These are phyloP conservation scores for Plantago lanceolata DNA, from an alignment of 305 asterid genomes.

Conservation along the genomic window DNA sequence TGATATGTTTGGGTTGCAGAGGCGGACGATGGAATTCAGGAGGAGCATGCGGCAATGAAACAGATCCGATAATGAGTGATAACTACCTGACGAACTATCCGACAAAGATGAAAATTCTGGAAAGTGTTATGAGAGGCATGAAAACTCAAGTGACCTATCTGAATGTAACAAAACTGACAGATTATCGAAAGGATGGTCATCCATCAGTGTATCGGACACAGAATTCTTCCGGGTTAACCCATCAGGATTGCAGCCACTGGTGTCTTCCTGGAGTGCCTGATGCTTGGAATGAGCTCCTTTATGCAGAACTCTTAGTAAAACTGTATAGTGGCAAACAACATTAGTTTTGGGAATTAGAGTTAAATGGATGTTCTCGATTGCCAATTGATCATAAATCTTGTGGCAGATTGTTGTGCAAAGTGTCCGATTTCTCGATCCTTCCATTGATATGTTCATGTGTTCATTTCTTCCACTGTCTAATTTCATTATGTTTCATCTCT, in stretches of 20 bases:
- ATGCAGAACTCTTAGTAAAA: slow-evolving; percentile 44
- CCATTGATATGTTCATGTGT: too few relatives aligned
- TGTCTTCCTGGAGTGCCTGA: slow-evolving; percentile 82
- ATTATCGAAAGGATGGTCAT: slow-evolving; percentile 68
- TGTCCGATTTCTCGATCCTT: too few relatives aligned
- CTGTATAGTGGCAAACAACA: slow-evolving; percentile 9
- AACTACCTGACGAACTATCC: slow-evolving; percentile 42
- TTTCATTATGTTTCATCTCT: too few relatives aligned
- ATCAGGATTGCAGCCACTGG: slow-evolving; percentile 81
- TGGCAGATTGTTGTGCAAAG: too few relatives aligned
- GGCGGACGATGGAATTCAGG: slow-evolving; percentile 77
- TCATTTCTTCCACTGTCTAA: too few relatives aligned
- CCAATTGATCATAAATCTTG: too few relatives aligned
- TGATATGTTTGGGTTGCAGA: slow-evolving; percentile 26
- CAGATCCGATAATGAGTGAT: slow-evolving; percentile 51
- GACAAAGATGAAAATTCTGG: slow-evolving; percentile 47
- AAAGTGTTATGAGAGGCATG: slow-evolving; percentile 53
- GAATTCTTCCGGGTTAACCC: slow-evolving; percentile 30
- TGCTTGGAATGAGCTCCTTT: slow-evolving; percentile 67
- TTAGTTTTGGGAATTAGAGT: too few relatives aligned
- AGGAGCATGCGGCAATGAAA: slow-evolving; percentile 57
- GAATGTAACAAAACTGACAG: slow-evolving; percentile 56
- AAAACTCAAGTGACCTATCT: slow-evolving; percentile 44
- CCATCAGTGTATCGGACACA: slow-evolving; percentile 56
- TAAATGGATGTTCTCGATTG: too few relatives aligned